Base-by-base conservation (phyloP, 352 stramenopile species). In the Peronospora belbahrii region DNA sequence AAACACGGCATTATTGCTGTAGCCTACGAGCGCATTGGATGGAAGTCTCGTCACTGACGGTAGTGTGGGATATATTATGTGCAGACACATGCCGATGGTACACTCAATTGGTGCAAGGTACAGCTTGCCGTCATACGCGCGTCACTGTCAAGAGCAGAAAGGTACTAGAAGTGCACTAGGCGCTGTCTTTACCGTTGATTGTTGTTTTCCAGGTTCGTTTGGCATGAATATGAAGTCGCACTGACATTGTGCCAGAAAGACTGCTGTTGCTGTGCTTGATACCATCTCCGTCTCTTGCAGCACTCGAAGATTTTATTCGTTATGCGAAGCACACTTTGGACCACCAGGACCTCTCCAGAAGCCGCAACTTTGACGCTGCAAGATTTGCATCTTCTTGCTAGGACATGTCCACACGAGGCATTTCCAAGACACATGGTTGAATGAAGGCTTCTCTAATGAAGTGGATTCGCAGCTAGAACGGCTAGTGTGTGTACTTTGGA, bases 11-110 rank as follows among this genome's bases (percentile, higher is more conserved):
- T 89, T 23, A 86, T 89, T 27, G 54, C 60, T 27, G 54, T 64
- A 6, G 62, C 75, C n/a, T 86, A 70, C 43, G 62, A 80, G 22
- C 69, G n/a, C 75, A 6, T 2, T 11, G 8, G 59, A 86, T 6
- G 73, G 75, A 2, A 82, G 71, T 48, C 69, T 89, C 39, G 71
- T 87, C 11, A 71, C 87, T 60, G 85, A 89, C 30, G 77, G 77
- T 86, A 42, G n/a, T 6, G 6, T 2, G 3, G 10, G 8, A 32
- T 32, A 14, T 27, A 38, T 23, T n/a, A n/a, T n/a, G n/a, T 49
- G 10, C 10, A 32, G 13, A 22, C 20, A 27, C 48, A 32, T 42
- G 11, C 10, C 10, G 10, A 44, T 28, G 15, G 52, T 9, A 56
- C 66, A 20, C 63, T 86, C 24, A 86, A 89, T 41, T 54, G 72